These are phyloP conservation scores for Eimeria falciformis DNA, from an alignment of 169 alveolate species.

Conservation along the genomic window DNA sequence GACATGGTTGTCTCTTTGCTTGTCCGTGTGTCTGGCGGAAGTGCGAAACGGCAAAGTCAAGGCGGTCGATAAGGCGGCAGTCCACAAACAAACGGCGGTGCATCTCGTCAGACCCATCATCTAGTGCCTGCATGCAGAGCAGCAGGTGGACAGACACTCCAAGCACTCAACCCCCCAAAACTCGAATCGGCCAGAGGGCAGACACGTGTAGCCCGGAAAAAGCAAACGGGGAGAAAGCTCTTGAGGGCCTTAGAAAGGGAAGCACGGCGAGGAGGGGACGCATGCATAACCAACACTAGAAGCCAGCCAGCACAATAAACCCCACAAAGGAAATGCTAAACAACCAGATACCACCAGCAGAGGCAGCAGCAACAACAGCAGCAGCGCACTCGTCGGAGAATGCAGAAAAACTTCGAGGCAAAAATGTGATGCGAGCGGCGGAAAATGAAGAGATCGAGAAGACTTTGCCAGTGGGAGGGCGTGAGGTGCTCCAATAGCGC, in stretches of 20 bases:
- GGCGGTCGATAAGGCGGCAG: conserved; percentile 70
- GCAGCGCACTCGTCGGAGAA: conserved; percentile 14
- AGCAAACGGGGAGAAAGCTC: background rate
- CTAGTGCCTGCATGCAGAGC: conserved; percentile 62
- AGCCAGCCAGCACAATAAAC: too few relatives aligned
- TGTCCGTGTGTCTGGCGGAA: conserved; percentile 19
- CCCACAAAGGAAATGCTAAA: too few relatives aligned
- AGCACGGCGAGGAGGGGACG: background rate
- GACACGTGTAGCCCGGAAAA: background rate
- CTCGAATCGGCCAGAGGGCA: too few relatives aligned
- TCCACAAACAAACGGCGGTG: conserved; percentile 47
- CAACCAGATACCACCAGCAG: background rate
- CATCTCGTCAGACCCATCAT: conserved; percentile 10
- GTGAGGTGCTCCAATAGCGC: background rate
- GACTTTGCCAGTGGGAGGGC: background rate
- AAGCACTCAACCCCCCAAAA: background rate
- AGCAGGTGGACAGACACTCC: background rate
- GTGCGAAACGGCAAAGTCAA: conserved; percentile 39
- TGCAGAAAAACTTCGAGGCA: conserved; percentile 31
- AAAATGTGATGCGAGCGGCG: conserved; percentile 20
- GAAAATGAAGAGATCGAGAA: background rate
- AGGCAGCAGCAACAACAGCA: conserved; percentile 20
- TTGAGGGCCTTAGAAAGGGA: background rate
- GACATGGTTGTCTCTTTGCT: conserved; percentile 14
- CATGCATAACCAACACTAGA: too few relatives aligned